A percentile compares a stretch with the other conserved stretches of the same genome.
Conservation (phyloP, 768 basidiomycete genomes). For the Stropharia rugosoannulata region DNA sequence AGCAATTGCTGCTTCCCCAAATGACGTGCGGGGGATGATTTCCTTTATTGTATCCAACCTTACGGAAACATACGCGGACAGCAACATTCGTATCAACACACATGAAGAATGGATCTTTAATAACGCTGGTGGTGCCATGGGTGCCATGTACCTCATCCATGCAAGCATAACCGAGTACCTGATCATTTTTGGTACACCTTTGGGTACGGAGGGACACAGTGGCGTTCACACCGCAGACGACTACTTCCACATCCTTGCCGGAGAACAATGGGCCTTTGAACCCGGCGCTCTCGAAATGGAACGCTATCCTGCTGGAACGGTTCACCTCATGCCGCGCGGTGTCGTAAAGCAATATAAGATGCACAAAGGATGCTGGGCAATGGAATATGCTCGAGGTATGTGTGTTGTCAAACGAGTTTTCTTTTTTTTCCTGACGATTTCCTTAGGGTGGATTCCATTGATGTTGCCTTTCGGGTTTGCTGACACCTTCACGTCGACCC, state of each 20-base stretch:
- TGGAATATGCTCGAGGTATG: constrained; percentile 92
- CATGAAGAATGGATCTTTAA: constrained; percentile 91
- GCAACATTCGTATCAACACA: constrained; percentile 52
- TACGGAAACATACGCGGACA: constrained; percentile 64
- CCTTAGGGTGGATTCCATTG: constrained; percentile 90
- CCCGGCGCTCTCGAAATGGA: constrained; percentile 86
- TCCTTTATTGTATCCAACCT: constrained; percentile 81
- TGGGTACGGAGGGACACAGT: constrained; percentile 95
- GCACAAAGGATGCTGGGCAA: constrained; percentile 92
- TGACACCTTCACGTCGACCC: constrained; percentile 83
- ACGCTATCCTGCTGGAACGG: constrained; percentile 78
- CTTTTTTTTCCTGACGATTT: not conserved
- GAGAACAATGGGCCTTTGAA: constrained; percentile 92
- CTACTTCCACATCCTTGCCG: constrained; percentile 93
- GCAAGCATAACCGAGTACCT: constrained; percentile 96
- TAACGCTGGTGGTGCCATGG: constrained; percentile 98
- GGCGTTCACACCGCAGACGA: constrained; percentile 96
- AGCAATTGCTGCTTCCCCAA: constrained; percentile 65
- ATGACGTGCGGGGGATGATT: constrained; percentile 74
- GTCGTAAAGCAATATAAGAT: constrained; percentile 96
- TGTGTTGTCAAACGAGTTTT: not conserved
- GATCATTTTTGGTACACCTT: constrained; percentile 93
- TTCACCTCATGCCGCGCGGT: constrained; percentile 83
- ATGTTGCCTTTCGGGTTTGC: constrained; percentile 96
- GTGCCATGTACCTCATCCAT: constrained; percentile 97